These are phyloP conservation scores for Ilex paraguariensis DNA, from an alignment of 305 asterid species.

Conservation along the genomic window DNA sequence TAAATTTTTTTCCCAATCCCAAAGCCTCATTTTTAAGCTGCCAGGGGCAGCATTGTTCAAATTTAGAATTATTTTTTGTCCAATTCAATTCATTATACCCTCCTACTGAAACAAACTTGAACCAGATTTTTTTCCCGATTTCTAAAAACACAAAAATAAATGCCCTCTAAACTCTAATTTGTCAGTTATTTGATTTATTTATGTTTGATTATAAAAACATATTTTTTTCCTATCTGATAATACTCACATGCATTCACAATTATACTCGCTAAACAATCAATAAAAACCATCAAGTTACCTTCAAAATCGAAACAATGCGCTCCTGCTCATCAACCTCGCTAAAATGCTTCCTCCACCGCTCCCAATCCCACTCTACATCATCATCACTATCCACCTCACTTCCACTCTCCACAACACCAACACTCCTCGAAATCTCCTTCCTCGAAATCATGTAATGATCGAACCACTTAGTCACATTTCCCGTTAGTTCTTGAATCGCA, in stretches of 20 bases:
- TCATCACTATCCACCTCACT: conserved; percentile 29
- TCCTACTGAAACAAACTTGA: too few species aligned
- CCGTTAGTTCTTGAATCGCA: conserved; percentile 53
- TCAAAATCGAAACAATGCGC: conserved; percentile 59
- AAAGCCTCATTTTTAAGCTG: too few species aligned
- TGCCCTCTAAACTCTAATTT: background rate
- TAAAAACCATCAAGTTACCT: conserved; percentile 33
- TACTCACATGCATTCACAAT: background rate
- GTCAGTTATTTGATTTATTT: too few species aligned
- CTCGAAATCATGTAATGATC: conserved; percentile 46
- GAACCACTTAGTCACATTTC: conserved; percentile 50
- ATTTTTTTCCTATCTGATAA: background rate
- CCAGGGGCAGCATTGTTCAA: too few species aligned
- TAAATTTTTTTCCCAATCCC: too few species aligned
- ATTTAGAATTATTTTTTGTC: too few species aligned
- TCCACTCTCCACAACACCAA: conserved; percentile 20
- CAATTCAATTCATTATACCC: too few species aligned
- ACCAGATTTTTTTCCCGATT: too few species aligned
- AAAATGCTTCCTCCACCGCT: conserved; percentile 83
- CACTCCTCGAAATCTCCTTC: conserved; percentile 25
- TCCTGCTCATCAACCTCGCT: conserved; percentile 79
- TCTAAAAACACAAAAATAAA: too few species aligned
- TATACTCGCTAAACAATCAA: background rate
- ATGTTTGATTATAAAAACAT: background rate
- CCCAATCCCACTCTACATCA: conserved; percentile 83